Evolutionary conservation across 228 moss, liverwort and hornwort species (phyloP), one percentile per base, ranked within the genome.

Genomic region (Sphagnum fallax): DNA sequence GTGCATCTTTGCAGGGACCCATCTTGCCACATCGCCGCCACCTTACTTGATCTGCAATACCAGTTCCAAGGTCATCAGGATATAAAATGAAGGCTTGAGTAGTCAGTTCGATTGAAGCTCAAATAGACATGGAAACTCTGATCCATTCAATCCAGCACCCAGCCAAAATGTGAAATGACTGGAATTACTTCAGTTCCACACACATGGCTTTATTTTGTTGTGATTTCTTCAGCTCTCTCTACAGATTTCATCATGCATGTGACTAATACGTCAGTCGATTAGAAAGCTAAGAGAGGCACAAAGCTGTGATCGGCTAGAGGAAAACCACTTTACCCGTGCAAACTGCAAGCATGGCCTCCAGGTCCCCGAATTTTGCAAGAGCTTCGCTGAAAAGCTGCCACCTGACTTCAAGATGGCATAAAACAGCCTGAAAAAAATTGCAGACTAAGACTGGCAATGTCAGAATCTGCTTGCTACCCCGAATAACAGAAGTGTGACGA

Each of bases 341-440:
- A 52, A 97, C 85, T 12, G 93, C 91, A n/a, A 97, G 91, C 96
- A 97, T 97, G 67, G 93, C 84, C 67, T 97, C 96, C 62, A 90
- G 75, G 73, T 97, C 96, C 57, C 89, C 80, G 72, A 86, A 97
- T 77, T 88, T 89, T 49, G 88, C 88, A 64, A 97, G 87, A 5
- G 96, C 96, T 65, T 93, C 96, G 59, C 91, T 85, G 70, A 97
- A 97, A 49, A 93, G 89, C 52, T 97, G 93, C 96, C 91, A 97
- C 77, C 90, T 73, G 5, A 93, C 90, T 78, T 97, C 89, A 63
- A 97, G 82, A 67, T 93, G 91, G 55, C 91, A 89, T 63, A 93
- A 84, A n/a, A 97, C 83, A 16, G 88, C 82, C 77, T 93, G 82
- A 47, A 69, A 64, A 66, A 61, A 8, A 63, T 48, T 64, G 53